A percentile compares a stretch with the other conserved stretches of the same genome.
These are phyloP conservation scores for Pythium brachiatum DNA, from an alignment of 352 stramenopile species.

Conservation along the genomic window DNA sequence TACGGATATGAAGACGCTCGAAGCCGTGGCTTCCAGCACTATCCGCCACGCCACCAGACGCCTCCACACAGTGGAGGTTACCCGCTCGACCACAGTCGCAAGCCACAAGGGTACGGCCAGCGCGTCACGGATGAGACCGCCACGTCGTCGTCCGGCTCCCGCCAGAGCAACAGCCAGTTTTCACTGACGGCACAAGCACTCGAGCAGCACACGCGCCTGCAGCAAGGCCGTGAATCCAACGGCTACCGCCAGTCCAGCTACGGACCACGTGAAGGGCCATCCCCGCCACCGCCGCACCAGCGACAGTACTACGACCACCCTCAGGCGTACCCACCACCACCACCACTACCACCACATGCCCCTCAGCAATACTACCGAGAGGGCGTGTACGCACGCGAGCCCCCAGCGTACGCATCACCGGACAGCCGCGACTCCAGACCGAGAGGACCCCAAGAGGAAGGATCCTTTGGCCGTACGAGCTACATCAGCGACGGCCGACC, in stretches of 20 bases:
- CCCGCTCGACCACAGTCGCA: not conserved
- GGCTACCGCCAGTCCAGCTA: not conserved
- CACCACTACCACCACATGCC: not conserved
- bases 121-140: slow-evolving; percentile 27
- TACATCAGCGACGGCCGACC: not conserved
- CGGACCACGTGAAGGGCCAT: not conserved
- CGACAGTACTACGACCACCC: slow-evolving; percentile 9
- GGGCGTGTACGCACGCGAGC: slow-evolving; percentile 15
- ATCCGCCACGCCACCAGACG: not conserved
- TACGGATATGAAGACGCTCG: slow-evolving; percentile 9
- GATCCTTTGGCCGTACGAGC: not conserved
- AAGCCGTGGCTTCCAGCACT: slow-evolving; percentile 1
- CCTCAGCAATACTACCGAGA: slow-evolving; percentile 11
- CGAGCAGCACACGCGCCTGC: slow-evolving; percentile 42
- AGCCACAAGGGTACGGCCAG: not conserved
- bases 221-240: not conserved
- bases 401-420: slow-evolving; percentile 12
- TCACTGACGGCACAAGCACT: slow-evolving; percentile 50
- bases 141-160: slow-evolving; percentile 25
- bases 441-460: not conserved
- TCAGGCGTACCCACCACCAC: not conserved
- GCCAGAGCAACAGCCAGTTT: slow-evolving; percentile 7
- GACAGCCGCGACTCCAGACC: not conserved
- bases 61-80: not conserved
- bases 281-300: slow-evolving; percentile 3